A percentile compares a stretch with the other conserved stretches of the same genome.
Conservation (phyloP, 306 rosid species). For the Prunus persica region Prunus_persica_NCBIv2 NC_034011.1:20823001-20823500, state of each 20-base stretch:
- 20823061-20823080: constrained; percentile 81
- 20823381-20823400: constrained; percentile 90
- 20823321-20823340: constrained; percentile 95
- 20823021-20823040: constrained; percentile 90
- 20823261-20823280: constrained; percentile 24
- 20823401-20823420: constrained; percentile 99
- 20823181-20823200: constrained; percentile 95
- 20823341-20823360: constrained; percentile 94
- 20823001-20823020: constrained; percentile 77
- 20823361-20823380: constrained; percentile 87
- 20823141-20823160: constrained; percentile 75
- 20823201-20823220: constrained; percentile 7
- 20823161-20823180: constrained; percentile 75
- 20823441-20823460: constrained; percentile 5
- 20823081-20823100: constrained; percentile 90
- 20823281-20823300: constrained; percentile 99
- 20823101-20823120: constrained; percentile 96
- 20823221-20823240: not conserved
- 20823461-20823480: constrained; percentile 12
- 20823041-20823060: constrained; percentile 80
- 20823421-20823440: constrained; percentile 90
- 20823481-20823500: constrained; percentile 14
- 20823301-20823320: constrained; percentile 97
- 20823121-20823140: constrained; percentile 84
- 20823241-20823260: constrained; percentile 25